Conservation (phyloP, 2,329 filamentous ascomycete genomes). For the Penicillium psychrosexuale region DNA sequence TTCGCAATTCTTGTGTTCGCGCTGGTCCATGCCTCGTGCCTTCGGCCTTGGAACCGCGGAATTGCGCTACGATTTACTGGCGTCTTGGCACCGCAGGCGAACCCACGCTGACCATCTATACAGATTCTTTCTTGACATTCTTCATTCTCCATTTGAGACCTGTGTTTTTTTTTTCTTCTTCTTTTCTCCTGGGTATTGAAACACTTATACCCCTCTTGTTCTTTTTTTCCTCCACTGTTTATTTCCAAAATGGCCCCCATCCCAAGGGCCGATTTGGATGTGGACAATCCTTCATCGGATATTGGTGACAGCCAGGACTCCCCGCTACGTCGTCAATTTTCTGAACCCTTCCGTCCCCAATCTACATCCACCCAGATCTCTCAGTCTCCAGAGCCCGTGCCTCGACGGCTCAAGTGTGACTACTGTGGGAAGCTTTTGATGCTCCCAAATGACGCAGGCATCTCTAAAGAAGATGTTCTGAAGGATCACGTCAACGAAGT, state of each 20-base stretch:
- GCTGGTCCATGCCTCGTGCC: conserved; percentile 9
- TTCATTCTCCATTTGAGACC: conserved; percentile 8
- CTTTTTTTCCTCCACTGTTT: conserved; percentile 1
- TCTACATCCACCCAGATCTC: conserved; percentile 37
- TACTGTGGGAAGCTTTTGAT: conserved; percentile 38
- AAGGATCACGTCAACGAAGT: conserved; percentile 33
- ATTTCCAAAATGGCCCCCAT: conserved; percentile 32
- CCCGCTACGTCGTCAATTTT: conserved; percentile 38
- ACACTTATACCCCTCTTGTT: conserved; percentile 1
- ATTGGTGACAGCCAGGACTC: conserved; percentile 38
- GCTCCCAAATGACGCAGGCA: conserved; percentile 21
- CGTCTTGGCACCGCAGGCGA: conserved; percentile 39
- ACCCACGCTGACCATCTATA: conserved; percentile 32
- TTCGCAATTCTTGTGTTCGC: conserved; percentile 2
- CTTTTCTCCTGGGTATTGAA: background rate
- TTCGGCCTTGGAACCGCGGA: conserved; percentile 6
- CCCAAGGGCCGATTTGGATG: conserved; percentile 34
- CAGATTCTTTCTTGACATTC: conserved; percentile 18
- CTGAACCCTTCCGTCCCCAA: conserved; percentile 35
- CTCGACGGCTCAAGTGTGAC: conserved; percentile 32
- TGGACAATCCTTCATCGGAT: conserved; percentile 38
- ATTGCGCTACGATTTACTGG: conserved; percentile 20
- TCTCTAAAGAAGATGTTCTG: conserved; percentile 29
- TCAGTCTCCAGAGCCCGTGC: conserved; percentile 32
- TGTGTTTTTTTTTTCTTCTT: background rate